phyloP scores from a whole-genome alignment of 352 stramenopile species.

The Globisporangium abappressorium region DNA sequence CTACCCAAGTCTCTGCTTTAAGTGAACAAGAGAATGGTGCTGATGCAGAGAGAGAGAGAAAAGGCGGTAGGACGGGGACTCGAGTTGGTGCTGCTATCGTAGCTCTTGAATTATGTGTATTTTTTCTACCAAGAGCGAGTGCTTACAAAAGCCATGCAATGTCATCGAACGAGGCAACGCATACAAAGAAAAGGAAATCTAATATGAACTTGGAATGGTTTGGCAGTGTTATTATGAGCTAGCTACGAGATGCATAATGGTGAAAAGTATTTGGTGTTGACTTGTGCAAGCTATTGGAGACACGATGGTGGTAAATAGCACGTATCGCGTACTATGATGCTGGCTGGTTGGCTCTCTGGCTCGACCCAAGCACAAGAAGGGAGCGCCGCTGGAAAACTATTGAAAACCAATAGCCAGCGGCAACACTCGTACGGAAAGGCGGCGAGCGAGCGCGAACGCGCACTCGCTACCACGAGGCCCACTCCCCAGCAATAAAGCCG shows the following conservation, averaged over 20 bases:
- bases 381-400: slow-evolving; percentile 58
- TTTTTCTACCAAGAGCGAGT: background rate
- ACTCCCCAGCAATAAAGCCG: slow-evolving; percentile 19
- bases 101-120: background rate
- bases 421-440: slow-evolving; percentile 59
- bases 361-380: slow-evolving; percentile 35
- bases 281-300: slow-evolving; percentile 79
- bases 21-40: background rate
- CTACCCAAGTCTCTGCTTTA: slow-evolving; percentile 19
- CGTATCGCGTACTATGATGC: slow-evolving; percentile 83
- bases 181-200: background rate
- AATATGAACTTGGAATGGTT: background rate
- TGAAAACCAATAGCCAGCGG: slow-evolving; percentile 76
- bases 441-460: slow-evolving; percentile 12
- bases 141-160: background rate
- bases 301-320: slow-evolving; percentile 63
- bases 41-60: background rate
- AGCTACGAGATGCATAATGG: background rate
- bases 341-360: slow-evolving; percentile 51
- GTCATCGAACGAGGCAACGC: background rate
- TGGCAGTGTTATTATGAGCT: background rate
- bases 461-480: slow-evolving; percentile 35
- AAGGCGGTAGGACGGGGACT: too few relatives aligned
- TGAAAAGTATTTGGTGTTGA: background rate
- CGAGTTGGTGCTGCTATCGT: background rate